A percentile compares a stretch with the other conserved stretches of the same genome.
Conservation (phyloP, 1,139 yeast species). For the Debaryomyces subglobosus region DNA sequence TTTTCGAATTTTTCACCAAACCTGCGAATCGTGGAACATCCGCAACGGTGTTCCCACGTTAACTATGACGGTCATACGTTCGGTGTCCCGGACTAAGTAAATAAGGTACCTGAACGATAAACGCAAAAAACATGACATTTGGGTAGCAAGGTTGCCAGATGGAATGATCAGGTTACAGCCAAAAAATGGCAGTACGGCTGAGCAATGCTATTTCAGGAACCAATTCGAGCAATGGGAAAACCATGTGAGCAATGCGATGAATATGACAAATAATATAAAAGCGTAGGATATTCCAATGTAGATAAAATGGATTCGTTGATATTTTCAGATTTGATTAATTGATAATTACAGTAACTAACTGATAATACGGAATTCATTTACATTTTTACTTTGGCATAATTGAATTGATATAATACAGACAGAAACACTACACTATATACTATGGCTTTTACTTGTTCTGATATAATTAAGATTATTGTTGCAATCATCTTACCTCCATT, state of each 20-base stretch:
- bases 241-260: too few relatives aligned
- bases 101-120: background rate
- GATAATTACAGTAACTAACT: background rate
- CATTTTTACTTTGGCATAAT: background rate
- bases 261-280: background rate
- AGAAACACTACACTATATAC: slow-evolving; percentile 9
- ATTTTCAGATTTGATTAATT: background rate
- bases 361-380: background rate
- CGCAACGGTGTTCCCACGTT: background rate
- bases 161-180: slow-evolving; percentile 2
- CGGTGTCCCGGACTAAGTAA: background rate
- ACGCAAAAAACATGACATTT: slow-evolving; percentile 2
- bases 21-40: slow-evolving; percentile 1
- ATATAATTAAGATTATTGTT: slow-evolving; percentile 60
- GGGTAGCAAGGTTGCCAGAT: background rate
- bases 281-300: slow-evolving; percentile 1
- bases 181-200: slow-evolving; percentile 11
- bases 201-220: slow-evolving; percentile 6
- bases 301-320: background rate
- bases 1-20: slow-evolving; percentile 2
- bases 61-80: background rate
- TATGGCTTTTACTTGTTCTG: slow-evolving; percentile 58
- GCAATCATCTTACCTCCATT: slow-evolving; percentile 74
- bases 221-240: too few relatives aligned
- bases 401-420: background rate